Evolutionary conservation across 2,329 filamentous ascomycete genomes (phyloP), one percentile per base, ranked within the genome.

Genomic region (Clonostachys rhizophaga): DNA sequence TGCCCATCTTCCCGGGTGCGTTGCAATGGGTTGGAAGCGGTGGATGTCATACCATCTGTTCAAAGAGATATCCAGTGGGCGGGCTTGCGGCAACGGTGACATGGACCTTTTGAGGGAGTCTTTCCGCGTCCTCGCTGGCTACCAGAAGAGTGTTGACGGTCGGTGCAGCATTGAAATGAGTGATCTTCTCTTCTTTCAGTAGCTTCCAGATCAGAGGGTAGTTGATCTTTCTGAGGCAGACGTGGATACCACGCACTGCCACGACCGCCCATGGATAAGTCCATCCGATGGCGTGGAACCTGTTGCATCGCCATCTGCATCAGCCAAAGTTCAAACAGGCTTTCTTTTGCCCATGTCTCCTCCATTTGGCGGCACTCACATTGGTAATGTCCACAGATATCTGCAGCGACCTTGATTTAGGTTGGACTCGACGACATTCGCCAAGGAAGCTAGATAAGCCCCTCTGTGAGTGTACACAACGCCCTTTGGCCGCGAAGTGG

Each of bases 141-240:
- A 94, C 96, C 4, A 99, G 80, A 1, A 97, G 71, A 0, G 92
- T 99, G 64, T 97, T 97, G 45, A 99, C 94, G 0, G 94, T 99
- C 1, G 94, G 94, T 1, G 92, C 94, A 1, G 92, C 92, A 60
- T 92, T 95, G 71, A 95, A 97, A 66, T 99, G 94, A 1, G 91
- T 97, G 53, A 99, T 87, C 7, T 81, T 75, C 66, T 97, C 89
- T 45, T 90, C 80, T 59, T 91, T 95, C 34, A 99, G 71, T 5
- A 99, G 70, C 43, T 80, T 79, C 94, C 94, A 99, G 50, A 99
- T 95, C 49, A 92, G 75, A 0, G 89, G 83, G 62, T 99, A 99
- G 67, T 97, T 91, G 54, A 99, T 89, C 72, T 96, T 97, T 50
- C 94, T 81, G 16, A 99, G 74, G 58, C 91, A 96, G 63, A 96